Conservation (phyloP, 1,139 yeast genomes). For the Spencermartinsiella ligniputridi region DNA sequence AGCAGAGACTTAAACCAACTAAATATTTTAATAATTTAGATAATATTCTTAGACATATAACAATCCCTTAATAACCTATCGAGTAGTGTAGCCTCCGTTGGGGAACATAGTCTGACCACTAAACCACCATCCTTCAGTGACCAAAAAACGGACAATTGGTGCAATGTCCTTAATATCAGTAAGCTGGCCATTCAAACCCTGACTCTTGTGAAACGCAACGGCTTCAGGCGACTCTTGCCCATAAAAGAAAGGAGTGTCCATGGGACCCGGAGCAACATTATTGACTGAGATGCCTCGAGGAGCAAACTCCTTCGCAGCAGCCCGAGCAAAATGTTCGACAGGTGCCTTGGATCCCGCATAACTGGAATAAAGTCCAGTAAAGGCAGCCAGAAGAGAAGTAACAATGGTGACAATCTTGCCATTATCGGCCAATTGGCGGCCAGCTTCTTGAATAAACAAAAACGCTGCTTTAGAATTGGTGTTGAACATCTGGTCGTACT, state of each 20-base stretch:
- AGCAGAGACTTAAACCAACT: too few relatives aligned
- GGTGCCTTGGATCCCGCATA: slow-evolving; percentile 23
- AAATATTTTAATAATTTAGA: too few relatives aligned
- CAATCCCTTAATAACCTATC: slow-evolving; percentile 9
- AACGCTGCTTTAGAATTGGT: slow-evolving; percentile 59
- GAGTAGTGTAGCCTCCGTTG: slow-evolving; percentile 62
- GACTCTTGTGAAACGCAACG: slow-evolving; percentile 48
- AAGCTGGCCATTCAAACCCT: slow-evolving; percentile 41
- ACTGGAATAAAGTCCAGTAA: slow-evolving; percentile 51
- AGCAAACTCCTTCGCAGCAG: slow-evolving; percentile 22
- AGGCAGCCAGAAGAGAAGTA: slow-evolving; percentile 64
- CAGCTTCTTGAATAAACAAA: slow-evolving; percentile 57
- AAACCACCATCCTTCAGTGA: slow-evolving; percentile 64
- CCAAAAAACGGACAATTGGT: slow-evolving; percentile 58
- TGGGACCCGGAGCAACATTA: slow-evolving; percentile 22
- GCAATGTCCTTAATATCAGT: slow-evolving; percentile 59
- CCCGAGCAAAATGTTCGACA: slow-evolving; percentile 22
- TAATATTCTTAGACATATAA: too few relatives aligned
- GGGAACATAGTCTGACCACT: slow-evolving; percentile 67
- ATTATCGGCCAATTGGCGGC: slow-evolving; percentile 44
- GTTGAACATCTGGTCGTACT: slow-evolving; percentile 50
- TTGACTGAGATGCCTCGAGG: slow-evolving; percentile 21
- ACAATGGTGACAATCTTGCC: slow-evolving; percentile 57
- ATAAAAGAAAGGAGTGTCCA: slow-evolving; percentile 33
- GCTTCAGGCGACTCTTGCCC: slow-evolving; percentile 53